Conservation (phyloP, 148 eudicot species). For the Cornus kousa region DNA sequence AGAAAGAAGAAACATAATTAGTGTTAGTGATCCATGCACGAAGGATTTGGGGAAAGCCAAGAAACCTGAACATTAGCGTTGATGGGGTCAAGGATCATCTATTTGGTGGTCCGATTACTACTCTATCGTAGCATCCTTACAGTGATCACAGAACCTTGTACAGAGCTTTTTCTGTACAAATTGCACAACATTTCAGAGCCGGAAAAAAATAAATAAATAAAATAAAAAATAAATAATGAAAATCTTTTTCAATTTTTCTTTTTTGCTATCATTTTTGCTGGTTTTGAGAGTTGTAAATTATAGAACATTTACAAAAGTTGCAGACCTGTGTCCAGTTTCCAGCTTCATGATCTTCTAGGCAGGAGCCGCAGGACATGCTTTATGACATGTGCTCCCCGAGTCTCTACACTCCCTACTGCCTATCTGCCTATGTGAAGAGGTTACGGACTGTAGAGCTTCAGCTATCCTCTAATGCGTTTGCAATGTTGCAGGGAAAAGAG, state of each 20-base stretch:
- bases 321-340: neutral
- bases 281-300: neutral
- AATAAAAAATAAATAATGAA: too few species aligned
- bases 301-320: too few species aligned
- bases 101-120: neutral
- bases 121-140: neutral
- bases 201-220: too few species aligned
- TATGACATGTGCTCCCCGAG: neutral
- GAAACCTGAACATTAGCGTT: neutral
- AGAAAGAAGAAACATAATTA: too few species aligned
- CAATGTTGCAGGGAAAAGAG: slow-evolving; percentile 51
- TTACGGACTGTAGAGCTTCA: neutral
- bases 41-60: neutral
- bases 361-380: neutral
- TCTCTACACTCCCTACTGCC: neutral
- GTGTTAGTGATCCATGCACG: too few species aligned
- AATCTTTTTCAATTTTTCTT: too few species aligned
- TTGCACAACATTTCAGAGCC: neutral
- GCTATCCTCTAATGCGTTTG: neutral
- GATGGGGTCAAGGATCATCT: neutral
- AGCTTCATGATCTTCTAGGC: neutral
- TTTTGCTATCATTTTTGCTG: neutral
- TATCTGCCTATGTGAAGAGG: neutral
- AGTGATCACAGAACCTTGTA: neutral
- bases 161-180: neutral